Conservation (phyloP, 2,329 filamentous ascomycete genomes). For the Hymenoscyphus scutula region DNA sequence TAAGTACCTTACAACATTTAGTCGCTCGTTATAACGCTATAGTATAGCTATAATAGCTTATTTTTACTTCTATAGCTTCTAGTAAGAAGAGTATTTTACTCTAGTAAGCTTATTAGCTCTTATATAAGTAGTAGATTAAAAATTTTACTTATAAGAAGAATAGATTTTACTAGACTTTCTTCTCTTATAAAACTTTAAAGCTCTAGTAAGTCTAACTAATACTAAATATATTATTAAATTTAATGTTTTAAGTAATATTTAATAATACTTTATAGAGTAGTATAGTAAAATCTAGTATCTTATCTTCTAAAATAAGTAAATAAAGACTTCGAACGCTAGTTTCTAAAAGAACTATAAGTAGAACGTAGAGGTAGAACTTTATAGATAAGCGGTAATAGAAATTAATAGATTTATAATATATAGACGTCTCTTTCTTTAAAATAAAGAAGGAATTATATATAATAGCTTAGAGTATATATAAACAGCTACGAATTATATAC, state of each 20-base stretch:
- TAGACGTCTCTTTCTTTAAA: too few relatives aligned
- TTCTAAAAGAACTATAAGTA: too few relatives aligned
- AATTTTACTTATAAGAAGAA: constrained; percentile 22
- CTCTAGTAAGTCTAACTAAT: constrained; percentile 28
- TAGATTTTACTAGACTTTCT: constrained; percentile 33
- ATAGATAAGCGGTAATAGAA: too few relatives aligned
- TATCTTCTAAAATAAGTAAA: too few relatives aligned
- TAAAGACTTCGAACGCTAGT: too few relatives aligned
- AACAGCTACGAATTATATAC: too few relatives aligned
- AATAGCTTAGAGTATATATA: too few relatives aligned
- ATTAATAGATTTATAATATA: too few relatives aligned
- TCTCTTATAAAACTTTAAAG: constrained; percentile 30
- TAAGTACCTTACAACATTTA: constrained; percentile 59
- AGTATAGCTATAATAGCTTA: constrained; percentile 40
- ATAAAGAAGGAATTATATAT: too few relatives aligned
- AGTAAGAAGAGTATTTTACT: constrained; percentile 31
- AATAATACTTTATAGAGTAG: constrained; percentile 36
- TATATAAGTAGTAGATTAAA: not conserved
- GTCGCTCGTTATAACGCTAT: constrained; percentile 57
- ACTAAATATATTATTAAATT: constrained; percentile 35
- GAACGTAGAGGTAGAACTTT: too few relatives aligned
- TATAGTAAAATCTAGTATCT: too few relatives aligned
- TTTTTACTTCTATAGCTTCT: constrained; percentile 27
- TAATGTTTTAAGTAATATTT: constrained; percentile 29
- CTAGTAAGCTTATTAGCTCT: constrained; percentile 22